Conservation (phyloP, 2,329 filamentous ascomycete species). For the Westerdykella aurantiaca region DNA sequence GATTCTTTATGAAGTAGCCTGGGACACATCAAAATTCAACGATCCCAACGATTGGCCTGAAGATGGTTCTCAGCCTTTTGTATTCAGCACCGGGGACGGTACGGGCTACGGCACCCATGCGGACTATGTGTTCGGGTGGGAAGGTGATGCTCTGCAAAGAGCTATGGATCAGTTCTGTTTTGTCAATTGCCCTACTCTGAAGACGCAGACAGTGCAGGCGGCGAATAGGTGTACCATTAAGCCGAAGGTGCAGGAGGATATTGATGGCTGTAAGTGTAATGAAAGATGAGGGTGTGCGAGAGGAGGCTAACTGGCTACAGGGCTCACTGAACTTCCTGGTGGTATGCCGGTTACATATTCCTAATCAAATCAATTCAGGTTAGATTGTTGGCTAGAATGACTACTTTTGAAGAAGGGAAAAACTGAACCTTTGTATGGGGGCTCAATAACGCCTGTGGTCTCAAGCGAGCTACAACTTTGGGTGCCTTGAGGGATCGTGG, state of each 20-base stretch:
- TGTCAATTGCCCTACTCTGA: constrained; percentile 9
- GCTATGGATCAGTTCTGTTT: constrained; percentile 11
- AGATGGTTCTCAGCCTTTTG: constrained; percentile 16
- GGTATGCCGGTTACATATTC: not conserved
- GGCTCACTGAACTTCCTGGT: constrained; percentile 12
- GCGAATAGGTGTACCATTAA: constrained; percentile 13
- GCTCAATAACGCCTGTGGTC: no score
- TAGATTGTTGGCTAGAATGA: no score
- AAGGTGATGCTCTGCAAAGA: constrained; percentile 10
- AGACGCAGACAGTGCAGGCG: constrained; percentile 9
- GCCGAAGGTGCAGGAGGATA: constrained; percentile 11
- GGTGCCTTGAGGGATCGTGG: no score
- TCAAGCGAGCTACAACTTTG: no score
- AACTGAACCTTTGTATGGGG: no score
- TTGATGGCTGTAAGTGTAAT: constrained; percentile 12
- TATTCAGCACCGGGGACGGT: constrained; percentile 10
- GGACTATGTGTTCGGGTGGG: constrained; percentile 12
- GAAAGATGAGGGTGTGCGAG: not conserved
- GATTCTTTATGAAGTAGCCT: constrained; percentile 12
- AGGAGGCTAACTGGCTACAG: not conserved
- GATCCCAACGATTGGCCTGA: constrained; percentile 11
- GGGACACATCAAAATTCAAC: constrained; percentile 15
- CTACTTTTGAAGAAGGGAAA: no score
- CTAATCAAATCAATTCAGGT: no score
- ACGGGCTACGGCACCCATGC: constrained; percentile 13